Conservation (phyloP, 2,329 filamentous ascomycete species). For the Paraconiothyrium brasiliense region DNA sequence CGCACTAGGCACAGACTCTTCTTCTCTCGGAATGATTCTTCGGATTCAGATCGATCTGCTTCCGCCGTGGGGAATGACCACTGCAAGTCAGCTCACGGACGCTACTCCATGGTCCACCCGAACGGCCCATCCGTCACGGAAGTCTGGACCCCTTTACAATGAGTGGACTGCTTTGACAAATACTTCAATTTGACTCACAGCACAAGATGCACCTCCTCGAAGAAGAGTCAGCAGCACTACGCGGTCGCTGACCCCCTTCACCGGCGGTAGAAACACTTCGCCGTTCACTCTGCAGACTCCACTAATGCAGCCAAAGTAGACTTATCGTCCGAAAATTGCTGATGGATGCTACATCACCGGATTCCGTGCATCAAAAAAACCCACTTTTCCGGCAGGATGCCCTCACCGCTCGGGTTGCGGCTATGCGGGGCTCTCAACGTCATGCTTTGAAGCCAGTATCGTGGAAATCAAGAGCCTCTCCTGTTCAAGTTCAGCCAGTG, state of each 20-base stretch:
- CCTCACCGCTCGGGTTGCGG: not conserved
- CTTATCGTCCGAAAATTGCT: not conserved
- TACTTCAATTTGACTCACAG: conserved; percentile 13
- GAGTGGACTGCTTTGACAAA: conserved; percentile 26
- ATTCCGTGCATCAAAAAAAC: not conserved
- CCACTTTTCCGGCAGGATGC: not conserved
- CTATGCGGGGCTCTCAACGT: not conserved
- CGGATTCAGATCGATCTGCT: not conserved
- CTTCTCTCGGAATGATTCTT: not conserved
- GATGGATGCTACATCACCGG: not conserved
- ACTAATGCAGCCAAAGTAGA: not conserved
- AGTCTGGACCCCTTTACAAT: not conserved
- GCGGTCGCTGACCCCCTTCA: not conserved
- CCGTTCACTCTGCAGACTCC: not conserved
- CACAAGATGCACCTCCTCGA: conserved; percentile 25
- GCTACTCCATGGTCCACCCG: conserved; percentile 1
- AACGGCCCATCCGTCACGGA: conserved; percentile 4
- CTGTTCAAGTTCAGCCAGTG: not conserved
- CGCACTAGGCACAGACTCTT: conserved; percentile 22
- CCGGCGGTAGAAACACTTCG: not conserved
- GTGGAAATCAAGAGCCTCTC: not conserved
- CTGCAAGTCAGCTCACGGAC: not conserved
- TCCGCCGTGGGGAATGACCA: not conserved
- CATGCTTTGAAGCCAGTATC: not conserved
- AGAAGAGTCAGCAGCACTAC: not conserved